These are phyloP conservation scores for Suhomyces bolitotheri DNA, from an alignment of 1,139 yeast genomes.

Conservation along the genomic window DNA sequence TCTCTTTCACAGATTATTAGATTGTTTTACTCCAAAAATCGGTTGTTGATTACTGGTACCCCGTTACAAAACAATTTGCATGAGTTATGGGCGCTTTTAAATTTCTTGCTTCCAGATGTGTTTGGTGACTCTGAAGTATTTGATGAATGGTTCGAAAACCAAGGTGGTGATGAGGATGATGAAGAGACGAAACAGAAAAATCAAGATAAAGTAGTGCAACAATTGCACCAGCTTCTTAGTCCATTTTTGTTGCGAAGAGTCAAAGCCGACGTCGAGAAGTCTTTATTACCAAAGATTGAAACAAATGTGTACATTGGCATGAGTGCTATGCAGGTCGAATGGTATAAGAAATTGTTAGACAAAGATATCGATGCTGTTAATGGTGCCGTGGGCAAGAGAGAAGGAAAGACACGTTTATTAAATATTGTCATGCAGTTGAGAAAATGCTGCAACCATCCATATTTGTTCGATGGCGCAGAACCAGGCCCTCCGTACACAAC, in stretches of 20 bases:
- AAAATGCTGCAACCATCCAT: conserved; percentile 83
- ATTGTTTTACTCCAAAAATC: conserved; percentile 66
- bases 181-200: conserved; percentile 47
- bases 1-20: conserved; percentile 73
- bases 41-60: conserved; percentile 76
- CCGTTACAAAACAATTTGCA: conserved; percentile 78
- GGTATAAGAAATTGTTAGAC: conserved; percentile 75
- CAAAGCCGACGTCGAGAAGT: conserved; percentile 79
- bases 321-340: conserved; percentile 73
- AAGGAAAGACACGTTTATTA: conserved; percentile 69
- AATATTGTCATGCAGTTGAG: conserved; percentile 83
- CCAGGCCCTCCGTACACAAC: conserved; percentile 87
- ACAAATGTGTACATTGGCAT: conserved; percentile 69
- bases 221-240: conserved; percentile 81
- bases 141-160: conserved; percentile 67
- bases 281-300: conserved; percentile 73
- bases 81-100: conserved; percentile 78
- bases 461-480: conserved; percentile 81
- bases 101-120: conserved; percentile 74
- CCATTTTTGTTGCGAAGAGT: conserved; percentile 76
- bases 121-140: conserved; percentile 73
- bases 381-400: conserved; percentile 75
- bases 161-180: conserved; percentile 35
- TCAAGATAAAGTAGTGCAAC: conserved; percentile 82
- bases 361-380: conserved; percentile 83